Conservation (phyloP, 2,329 filamentous ascomycete genomes). For the Rachicladosporium sp. region DNA sequence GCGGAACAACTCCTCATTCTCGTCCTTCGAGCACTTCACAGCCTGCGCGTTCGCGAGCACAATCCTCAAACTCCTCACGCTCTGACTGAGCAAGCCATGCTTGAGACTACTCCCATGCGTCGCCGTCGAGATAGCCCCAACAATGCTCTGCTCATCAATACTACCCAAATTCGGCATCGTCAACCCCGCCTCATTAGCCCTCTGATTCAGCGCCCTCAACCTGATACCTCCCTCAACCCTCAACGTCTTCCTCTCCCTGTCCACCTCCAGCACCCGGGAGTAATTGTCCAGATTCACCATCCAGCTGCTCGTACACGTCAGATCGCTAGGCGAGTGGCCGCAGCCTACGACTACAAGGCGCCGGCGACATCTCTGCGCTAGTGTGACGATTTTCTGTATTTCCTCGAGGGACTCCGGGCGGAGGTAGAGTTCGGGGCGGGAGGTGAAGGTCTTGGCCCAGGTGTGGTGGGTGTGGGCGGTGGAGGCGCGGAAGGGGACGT, state of each 20-base stretch:
- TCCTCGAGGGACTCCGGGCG: constrained; percentile 68
- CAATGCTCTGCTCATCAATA: constrained; percentile 88
- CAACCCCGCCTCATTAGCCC: constrained; percentile 62
- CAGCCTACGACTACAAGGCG: constrained; percentile 79
- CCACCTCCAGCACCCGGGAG: constrained; percentile 57
- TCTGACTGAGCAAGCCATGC: constrained; percentile 76
- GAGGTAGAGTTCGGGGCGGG: constrained; percentile 79
- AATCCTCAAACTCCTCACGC: constrained; percentile 61
- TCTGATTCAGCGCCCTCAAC: constrained; percentile 58
- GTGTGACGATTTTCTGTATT: constrained; percentile 68
- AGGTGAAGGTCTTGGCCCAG: constrained; percentile 89
- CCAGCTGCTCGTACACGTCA: constrained; percentile 91
- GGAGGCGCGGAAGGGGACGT: constrained; percentile 64
- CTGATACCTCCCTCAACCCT: constrained; percentile 83
- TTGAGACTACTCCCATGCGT: constrained; percentile 80
- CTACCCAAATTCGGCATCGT: constrained; percentile 87
- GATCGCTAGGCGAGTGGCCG: constrained; percentile 79
- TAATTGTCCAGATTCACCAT: constrained; percentile 85
- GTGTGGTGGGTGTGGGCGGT: constrained; percentile 69
- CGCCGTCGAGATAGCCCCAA: constrained; percentile 81
- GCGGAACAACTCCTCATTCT: constrained; percentile 69
- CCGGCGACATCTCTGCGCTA: constrained; percentile 69
- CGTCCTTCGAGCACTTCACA: constrained; percentile 53
- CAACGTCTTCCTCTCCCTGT: constrained; percentile 53
- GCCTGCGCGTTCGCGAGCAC: constrained; percentile 70